phyloP scores from a whole-genome alignment of 805 yeast genomes.

The Candida ulmi region DNA sequence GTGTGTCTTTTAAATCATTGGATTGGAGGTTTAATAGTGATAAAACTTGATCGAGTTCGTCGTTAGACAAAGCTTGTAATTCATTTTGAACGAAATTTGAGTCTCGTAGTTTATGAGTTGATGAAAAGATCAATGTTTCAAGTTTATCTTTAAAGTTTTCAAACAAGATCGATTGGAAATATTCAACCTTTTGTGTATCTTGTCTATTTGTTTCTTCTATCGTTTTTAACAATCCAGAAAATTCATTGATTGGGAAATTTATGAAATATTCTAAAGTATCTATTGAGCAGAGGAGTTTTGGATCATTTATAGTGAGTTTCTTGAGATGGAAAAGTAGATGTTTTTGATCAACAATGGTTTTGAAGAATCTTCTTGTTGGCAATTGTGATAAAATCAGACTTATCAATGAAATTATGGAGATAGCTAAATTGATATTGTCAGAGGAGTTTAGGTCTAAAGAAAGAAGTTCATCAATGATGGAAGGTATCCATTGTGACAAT shows the following conservation, averaged over 20 bases:
- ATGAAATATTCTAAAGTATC: constrained; percentile 21
- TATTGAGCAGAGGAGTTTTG: constrained; percentile 1
- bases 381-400: constrained; percentile 30
- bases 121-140: constrained; percentile 3
- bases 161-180: constrained; percentile 22
- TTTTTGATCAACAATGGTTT: constrained; percentile 24
- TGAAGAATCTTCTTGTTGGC: constrained; percentile 34
- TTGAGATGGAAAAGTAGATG: constrained; percentile 15
- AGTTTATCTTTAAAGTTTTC: constrained; percentile 15
- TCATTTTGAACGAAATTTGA: neutral
- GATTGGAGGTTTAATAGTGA: too few relatives aligned
- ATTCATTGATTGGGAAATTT: constrained; percentile 38
- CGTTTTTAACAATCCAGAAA: constrained; percentile 26
- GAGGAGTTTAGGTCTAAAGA: neutral
- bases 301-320: neutral
- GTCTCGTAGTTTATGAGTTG: constrained; percentile 11
- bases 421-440: neutral
- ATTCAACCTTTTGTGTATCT: constrained; percentile 8
- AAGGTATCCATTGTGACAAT: constrained; percentile 2
- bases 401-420: constrained; percentile 20
- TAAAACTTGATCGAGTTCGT: too few relatives aligned
- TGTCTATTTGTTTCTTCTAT: constrained; percentile 10
- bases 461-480: neutral
- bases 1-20: too few relatives aligned
- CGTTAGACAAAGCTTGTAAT: neutral